A percentile compares a stretch with the other conserved stretches of the same genome.
These are phyloP conservation scores for Neurospora sp. DNA, from an alignment of 495 filamentous ascomycete species.

Conservation along the genomic window DNA sequence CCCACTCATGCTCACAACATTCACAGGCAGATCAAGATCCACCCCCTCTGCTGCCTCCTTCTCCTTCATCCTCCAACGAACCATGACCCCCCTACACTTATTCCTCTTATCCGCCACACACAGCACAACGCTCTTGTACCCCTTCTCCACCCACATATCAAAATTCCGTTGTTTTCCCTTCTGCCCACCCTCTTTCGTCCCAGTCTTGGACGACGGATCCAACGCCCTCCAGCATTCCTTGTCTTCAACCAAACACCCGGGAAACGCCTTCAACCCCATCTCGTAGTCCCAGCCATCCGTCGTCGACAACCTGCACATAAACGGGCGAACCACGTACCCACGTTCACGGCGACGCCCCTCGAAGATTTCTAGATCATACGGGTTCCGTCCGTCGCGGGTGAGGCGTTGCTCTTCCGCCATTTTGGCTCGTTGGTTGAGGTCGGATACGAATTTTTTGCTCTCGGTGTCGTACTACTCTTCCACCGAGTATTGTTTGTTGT, in stretches of 20 bases:
- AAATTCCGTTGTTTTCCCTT: not conserved
- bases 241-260: not conserved
- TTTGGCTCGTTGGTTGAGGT: not conserved
- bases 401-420: not conserved
- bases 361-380: not conserved
- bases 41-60: not conserved
- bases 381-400: not conserved
- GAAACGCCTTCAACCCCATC: not conserved
- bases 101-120: not conserved
- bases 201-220: not conserved
- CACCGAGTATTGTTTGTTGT: not conserved
- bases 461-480: not conserved
- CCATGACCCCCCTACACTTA: not conserved
- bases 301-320: not conserved
- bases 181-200: not conserved
- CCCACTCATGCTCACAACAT: not conserved
- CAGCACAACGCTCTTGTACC: not conserved
- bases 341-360: not conserved
- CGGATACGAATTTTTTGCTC: not conserved
- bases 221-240: not conserved
- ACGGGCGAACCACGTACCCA: not conserved
- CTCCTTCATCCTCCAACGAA: not conserved
- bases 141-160: not conserved
- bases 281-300: not conserved
- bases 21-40: not conserved